A percentile compares a stretch with the other conserved stretches of the same genome.
phyloP scores from a whole-genome alignment of 768 basidiomycete species.

The Thelephora ganbajun region DNA sequence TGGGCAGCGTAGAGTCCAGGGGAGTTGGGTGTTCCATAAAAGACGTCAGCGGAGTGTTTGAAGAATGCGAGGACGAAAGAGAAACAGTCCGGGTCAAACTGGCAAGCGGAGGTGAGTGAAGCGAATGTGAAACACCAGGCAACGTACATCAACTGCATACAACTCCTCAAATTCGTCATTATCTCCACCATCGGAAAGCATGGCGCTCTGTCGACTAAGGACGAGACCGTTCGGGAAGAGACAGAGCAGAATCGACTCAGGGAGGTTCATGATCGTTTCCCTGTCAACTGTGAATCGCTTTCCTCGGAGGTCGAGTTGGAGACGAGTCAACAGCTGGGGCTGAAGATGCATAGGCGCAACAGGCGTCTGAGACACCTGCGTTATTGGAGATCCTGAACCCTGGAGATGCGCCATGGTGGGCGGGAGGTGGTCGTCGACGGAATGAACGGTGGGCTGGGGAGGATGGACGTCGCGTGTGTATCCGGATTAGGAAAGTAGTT shows the following conservation, averaged over 20 bases:
- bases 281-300: conserved; percentile 88
- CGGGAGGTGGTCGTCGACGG: conserved; percentile 1
- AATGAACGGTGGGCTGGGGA: conserved; percentile 9
- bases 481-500: not conserved
- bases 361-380: conserved; percentile 45
- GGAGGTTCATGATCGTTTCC: conserved; percentile 96
- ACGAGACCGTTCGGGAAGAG: conserved; percentile 96
- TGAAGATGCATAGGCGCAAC: conserved; percentile 53
- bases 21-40: conserved; percentile 71
- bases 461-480: conserved; percentile 10
- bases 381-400: conserved; percentile 35
- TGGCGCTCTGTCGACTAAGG: conserved; percentile 72
- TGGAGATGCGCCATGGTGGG: conserved; percentile 22
- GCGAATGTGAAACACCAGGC: conserved; percentile 4
- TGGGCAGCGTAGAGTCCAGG: conserved; percentile 71
- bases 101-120: conserved; percentile 7
- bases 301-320: conserved; percentile 87
- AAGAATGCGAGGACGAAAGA: conserved; percentile 90
- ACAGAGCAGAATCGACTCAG: conserved; percentile 92
- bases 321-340: conserved; percentile 76
- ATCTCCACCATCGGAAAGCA: conserved; percentile 59
- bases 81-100: conserved; percentile 99
- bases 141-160: conserved; percentile 89
- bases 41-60: conserved; percentile 70
- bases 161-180: conserved; percentile 80